Base-by-base conservation (phyloP, 2,329 filamentous ascomycete genomes). In the Didymella pomorum region DNA sequence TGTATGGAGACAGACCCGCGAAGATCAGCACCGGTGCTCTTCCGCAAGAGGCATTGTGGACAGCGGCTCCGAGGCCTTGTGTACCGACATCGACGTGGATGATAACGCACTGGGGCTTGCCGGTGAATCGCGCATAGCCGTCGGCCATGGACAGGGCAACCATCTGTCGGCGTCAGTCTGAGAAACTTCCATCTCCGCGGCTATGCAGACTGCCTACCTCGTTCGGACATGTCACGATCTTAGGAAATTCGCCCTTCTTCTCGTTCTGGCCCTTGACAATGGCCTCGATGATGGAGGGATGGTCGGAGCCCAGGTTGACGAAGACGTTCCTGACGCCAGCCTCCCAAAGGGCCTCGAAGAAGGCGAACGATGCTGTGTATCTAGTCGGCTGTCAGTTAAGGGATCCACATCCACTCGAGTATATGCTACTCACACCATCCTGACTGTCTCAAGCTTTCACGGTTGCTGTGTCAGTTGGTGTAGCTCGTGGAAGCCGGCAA, bases 81-180 rank as follows among this genome's bases (percentile, higher is more conserved):
- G 91, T 94, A 25, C 91, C 91, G 18, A 93, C 90, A 66, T 94
- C 90, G 56, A 93, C 90, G 69, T 93, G 90, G 2, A 93, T 85
- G 61, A 93, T 89, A 12, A 93, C 90, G 59, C 86, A 89, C 76
- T 93, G 90, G 0, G 90, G 89, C 65, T 89, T 86, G 52, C 86
- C 86, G 6, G 88, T 91, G 35, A 91, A 76, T 60, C 75, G 72
- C 35, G 91, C 90, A 70, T 91, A 93, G 50, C 91, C 91, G 74
- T 94, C 91, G 14, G 91, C 91, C 88, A 92, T 91, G 58, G 90
- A 93, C 68, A 94, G 84, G 25, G 91, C 91, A 7, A 93, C 90
- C 90, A 93, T 93, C 87, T 92, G 56, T 67, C 25, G 66, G 61
- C 25, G 35, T 23, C 4, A 37, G 3, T 7, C 37, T 18, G 18